Evolutionary conservation across 2,329 filamentous ascomycete genomes (phyloP).

Genomic region (Exophiala sp.): DNA sequence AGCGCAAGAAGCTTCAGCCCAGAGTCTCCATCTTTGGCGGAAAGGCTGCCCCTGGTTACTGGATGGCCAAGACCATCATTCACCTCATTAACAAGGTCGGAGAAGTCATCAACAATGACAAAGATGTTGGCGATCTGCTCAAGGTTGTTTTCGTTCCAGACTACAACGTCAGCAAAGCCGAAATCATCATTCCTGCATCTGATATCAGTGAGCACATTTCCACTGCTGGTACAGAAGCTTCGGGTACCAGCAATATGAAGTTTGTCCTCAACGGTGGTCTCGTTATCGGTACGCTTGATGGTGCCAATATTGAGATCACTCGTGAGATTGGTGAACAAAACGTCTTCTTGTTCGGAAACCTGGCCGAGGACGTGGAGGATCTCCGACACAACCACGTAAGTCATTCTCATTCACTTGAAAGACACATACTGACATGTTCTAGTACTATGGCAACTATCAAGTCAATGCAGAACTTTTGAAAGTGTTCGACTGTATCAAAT

Average conservation of each 20-base stretch:
- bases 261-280: constrained; percentile 96
- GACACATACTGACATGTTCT: not conserved
- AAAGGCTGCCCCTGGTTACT: constrained; percentile 96
- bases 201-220: constrained; percentile 99
- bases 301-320: constrained; percentile 97
- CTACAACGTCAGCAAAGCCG: constrained; percentile 99
- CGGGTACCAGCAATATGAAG: constrained; percentile 98
- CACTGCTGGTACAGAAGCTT: constrained; percentile 86
- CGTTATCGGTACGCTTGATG: constrained; percentile 96
- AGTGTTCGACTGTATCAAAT: constrained; percentile 81
- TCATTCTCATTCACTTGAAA: not conserved
- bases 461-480: constrained; percentile 72
- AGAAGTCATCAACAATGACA: constrained; percentile 83
- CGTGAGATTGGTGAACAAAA: constrained; percentile 95
- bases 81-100: constrained; percentile 93
- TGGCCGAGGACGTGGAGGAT: constrained; percentile 94
- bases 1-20: constrained; percentile 80
- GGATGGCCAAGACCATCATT: constrained; percentile 99
- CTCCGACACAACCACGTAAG: constrained; percentile 73
- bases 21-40: constrained; percentile 96
- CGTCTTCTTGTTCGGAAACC: constrained; percentile 96
- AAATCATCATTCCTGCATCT: constrained; percentile 90
- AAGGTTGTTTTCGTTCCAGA: constrained; percentile 98
- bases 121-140: constrained; percentile 85
- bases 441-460: constrained; percentile 70